Evolutionary conservation across 2,329 filamentous ascomycete species (phyloP), one percentile per base, ranked within the genome.

Genomic region (Colletotrichum karsti): DNA sequence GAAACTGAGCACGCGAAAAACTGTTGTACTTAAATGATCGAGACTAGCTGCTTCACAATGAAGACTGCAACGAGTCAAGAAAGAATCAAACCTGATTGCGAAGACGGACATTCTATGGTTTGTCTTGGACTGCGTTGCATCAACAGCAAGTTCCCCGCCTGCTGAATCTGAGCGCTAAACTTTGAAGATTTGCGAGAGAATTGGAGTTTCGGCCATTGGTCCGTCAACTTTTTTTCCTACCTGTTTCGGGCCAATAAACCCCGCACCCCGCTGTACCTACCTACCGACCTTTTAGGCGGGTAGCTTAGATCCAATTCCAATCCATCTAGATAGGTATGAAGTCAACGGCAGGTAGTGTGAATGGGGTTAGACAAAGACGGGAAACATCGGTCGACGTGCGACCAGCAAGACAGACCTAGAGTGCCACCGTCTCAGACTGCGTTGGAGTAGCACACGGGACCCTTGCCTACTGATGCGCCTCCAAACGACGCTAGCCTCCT

Each of bases 171-270:
- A 28, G 22, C 22, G 46, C 46, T 28, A 59, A 28, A 62, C 28
- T 39, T 56, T 62, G 63, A 22, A 41, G 46, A 35, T 22, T 57
- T 33, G 18, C 10, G 39, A 35, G 51, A 50, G 33, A 51, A 63
- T 67, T 57, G 50, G 50, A 51, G 58, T 63, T 56, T 63, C 50
- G 58, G 58, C 50, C 58, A 63, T 67, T 56, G 58, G 63, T 53
- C 50, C 50, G 50, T 9, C 63, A n/a, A 33, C n/a, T 44, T 50
- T 44, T 44, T 50, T 44, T 30, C 13, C 30, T 24, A 48, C 55
- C 28, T 30, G 18, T 57, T 33, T 63, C 41, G 58, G 26, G 51
- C 59, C 59, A 63, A 57, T 66, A 26, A 51, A 42, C 59, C 59
- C 64, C 64, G 50, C 64, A n/a, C 59, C 59, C 64, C 64, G 35